These are phyloP conservation scores for Eurotiales sp. DNA, from an alignment of 2,329 filamentous ascomycete species.

Conservation along the genomic window DNA sequence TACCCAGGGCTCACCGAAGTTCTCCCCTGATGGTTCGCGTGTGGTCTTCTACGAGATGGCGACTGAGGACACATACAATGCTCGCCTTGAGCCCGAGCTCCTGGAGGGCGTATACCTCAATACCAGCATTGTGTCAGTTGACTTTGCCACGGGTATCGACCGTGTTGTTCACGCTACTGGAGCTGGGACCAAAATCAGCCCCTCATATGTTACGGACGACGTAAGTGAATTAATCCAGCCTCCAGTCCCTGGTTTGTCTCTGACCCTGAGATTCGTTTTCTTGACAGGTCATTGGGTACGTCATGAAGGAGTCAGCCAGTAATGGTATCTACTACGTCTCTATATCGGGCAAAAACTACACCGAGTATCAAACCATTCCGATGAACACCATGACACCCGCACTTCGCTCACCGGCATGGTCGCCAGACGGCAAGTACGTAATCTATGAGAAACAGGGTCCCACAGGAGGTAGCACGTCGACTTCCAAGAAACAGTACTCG, in stretches of 20 bases:
- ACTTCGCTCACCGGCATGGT: conserved; percentile 25
- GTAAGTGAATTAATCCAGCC: conserved; percentile 8
- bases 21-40: conserved; percentile 33
- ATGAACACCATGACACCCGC: not conserved
- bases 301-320: not conserved
- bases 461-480: not conserved
- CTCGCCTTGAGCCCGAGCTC: conserved; percentile 11
- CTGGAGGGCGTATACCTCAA: conserved; percentile 9
- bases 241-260: no score
- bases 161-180: conserved; percentile 11
- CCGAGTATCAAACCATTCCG: not conserved
- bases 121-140: conserved; percentile 30
- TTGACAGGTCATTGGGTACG: not conserved
- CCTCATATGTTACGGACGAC: conserved; percentile 3
- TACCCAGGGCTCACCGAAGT: conserved; percentile 38
- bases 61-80: conserved; percentile 35
- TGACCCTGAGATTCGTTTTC: no score
- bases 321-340: not conserved
- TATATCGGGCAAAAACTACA: not conserved
- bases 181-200: conserved; percentile 8
- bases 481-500: conserved; percentile 1
- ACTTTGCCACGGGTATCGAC: conserved; percentile 38
- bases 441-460: not conserved
- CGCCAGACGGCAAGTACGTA: conserved; percentile 24
- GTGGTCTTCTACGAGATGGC: conserved; percentile 41